A percentile compares a stretch with the other conserved stretches of the same genome.
These are phyloP conservation scores for Plasmodium gaboni DNA, from an alignment of 169 alveolate species.

Conservation along the genomic window DNA sequence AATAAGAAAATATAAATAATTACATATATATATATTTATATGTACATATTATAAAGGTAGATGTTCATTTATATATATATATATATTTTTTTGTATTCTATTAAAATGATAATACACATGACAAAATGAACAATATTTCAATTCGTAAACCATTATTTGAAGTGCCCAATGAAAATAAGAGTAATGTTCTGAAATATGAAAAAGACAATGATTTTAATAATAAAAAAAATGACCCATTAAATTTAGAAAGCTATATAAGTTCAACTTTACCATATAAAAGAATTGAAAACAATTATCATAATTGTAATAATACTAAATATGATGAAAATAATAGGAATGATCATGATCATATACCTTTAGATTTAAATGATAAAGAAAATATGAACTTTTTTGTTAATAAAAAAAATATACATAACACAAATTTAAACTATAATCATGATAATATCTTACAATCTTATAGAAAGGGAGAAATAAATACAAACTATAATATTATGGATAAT, in stretches of 20 bases:
- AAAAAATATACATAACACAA: conserved; percentile 9
- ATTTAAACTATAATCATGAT: conserved; percentile 21
- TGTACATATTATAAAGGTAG: too few species aligned
- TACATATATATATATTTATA: too few species aligned
- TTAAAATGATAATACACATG: too few species aligned
- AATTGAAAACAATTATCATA: background rate
- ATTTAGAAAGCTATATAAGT: conserved; percentile 29
- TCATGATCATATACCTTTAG: conserved; percentile 5
- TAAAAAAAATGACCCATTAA: conserved; percentile 38
- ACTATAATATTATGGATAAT: conserved; percentile 62
- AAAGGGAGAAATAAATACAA: conserved; percentile 67
- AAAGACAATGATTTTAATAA: conserved; percentile 24
- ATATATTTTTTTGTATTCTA: too few species aligned
- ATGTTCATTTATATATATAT: too few species aligned
- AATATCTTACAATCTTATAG: conserved; percentile 27
- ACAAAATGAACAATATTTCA: conserved; percentile 36
- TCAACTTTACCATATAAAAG: conserved; percentile 31
- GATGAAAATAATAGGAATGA: conserved; percentile 12
- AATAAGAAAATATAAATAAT: too few species aligned
- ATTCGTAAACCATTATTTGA: conserved; percentile 72
- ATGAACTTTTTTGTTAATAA: conserved; percentile 67
- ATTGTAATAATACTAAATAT: too few species aligned
- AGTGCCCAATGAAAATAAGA: conserved; percentile 41
- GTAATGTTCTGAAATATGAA: conserved; percentile 63
- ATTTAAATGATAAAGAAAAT: conserved; percentile 67